Evolutionary conservation across 305 asterid genomes (phyloP).

Genomic region (Fraxinus nigra): DNA sequence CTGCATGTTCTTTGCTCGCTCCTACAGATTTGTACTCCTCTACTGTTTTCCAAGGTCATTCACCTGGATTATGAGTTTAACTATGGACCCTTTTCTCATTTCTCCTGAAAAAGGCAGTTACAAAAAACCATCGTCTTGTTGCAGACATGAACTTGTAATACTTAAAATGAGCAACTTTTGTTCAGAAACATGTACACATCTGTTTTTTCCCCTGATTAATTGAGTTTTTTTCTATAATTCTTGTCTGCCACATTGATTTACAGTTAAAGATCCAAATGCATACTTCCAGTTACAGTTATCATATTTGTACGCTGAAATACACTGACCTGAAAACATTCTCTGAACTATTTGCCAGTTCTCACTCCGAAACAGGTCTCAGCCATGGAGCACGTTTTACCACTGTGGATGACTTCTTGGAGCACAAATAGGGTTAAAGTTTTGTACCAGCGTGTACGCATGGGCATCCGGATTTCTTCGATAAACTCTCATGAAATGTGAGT

Average conservation of each 20-base stretch:
- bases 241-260: background rate
- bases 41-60: conserved; percentile 1
- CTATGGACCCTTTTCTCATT: background rate
- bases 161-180: conserved; percentile 1
- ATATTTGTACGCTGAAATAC: background rate
- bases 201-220: background rate
- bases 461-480: conserved; percentile 72
- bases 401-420: conserved; percentile 69
- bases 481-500: conserved; percentile 66
- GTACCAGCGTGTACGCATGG: conserved; percentile 57
- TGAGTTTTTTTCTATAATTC: background rate
- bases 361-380: conserved; percentile 72
- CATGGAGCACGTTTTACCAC: conserved; percentile 82
- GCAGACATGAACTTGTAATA: background rate
- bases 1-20: conserved; percentile 16
- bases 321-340: conserved; percentile 26
- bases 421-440: conserved; percentile 35
- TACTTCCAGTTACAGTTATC: background rate
- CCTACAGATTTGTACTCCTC: background rate
- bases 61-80: background rate
- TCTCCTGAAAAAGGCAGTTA: background rate
- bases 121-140: background rate
- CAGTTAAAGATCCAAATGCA: background rate
- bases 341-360: conserved; percentile 51
- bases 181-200: background rate